Evolutionary conservation across 1,139 yeast species (phyloP).

Genomic region (Debaryomyces singareniensis): DNA sequence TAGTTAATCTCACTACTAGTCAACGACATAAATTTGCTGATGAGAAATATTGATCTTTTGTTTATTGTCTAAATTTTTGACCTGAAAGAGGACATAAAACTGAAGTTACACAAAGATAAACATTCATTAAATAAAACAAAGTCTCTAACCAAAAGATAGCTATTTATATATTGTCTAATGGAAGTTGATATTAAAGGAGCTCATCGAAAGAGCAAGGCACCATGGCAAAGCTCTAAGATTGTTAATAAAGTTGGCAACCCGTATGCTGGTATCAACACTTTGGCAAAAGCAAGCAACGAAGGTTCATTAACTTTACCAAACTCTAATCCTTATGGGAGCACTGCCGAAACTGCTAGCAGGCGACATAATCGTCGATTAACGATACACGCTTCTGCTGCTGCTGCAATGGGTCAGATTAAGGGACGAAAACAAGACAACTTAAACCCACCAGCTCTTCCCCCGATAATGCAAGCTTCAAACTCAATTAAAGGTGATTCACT

Average conservation of each 20-base stretch:
- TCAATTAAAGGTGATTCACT: constrained; percentile 11
- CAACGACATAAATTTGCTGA: constrained; percentile 62
- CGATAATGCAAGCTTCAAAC: constrained; percentile 23
- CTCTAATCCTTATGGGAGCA: constrained; percentile 12
- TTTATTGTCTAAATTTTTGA: background rate
- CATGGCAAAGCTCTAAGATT: constrained; percentile 28
- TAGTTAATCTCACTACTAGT: constrained; percentile 84
- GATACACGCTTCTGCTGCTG: constrained; percentile 39
- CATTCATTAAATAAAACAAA: background rate
- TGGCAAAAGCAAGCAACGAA: constrained; percentile 7
- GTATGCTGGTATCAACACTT: constrained; percentile 26
- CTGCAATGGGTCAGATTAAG: constrained; percentile 15
- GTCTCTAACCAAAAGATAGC: too few relatives aligned
- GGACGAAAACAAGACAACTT: constrained; percentile 11
- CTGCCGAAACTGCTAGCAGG: constrained; percentile 10
- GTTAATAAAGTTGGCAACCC: constrained; percentile 23
- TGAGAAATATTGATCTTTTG: too few relatives aligned
- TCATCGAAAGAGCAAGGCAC: constrained; percentile 40
- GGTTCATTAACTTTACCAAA: constrained; percentile 5
- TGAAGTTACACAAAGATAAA: constrained; percentile 2
- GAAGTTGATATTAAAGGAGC: constrained; percentile 24
- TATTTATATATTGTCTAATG: constrained; percentile 18
- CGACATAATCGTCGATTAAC: constrained; percentile 33
- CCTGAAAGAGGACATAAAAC: background rate
- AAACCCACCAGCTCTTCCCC: constrained; percentile 29